Conservation (phyloP, 2,329 filamentous ascomycete genomes). For the Pseudomassariella vexata region DNA sequence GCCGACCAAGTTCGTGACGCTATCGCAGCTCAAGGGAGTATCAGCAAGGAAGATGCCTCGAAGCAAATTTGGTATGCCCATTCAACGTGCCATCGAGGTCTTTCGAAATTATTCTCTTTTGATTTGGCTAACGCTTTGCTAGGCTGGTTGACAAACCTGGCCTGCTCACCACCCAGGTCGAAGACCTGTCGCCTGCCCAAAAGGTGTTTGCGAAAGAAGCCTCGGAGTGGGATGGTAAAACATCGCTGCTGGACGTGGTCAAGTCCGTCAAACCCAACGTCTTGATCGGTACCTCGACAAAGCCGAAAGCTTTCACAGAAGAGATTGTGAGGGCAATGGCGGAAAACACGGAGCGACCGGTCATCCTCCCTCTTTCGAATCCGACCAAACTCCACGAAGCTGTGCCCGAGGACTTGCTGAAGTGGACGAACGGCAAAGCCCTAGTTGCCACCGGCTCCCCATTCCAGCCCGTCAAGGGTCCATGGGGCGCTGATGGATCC, state of each 20-base stretch:
- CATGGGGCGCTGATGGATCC: slow-evolving; percentile 41
- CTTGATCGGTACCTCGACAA: slow-evolving; percentile 78
- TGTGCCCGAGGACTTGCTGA: slow-evolving; percentile 65
- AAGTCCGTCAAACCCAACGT: slow-evolving; percentile 71
- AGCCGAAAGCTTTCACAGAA: slow-evolving; percentile 69
- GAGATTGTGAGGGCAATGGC: slow-evolving; percentile 72
- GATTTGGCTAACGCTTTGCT: background rate
- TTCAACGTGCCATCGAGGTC: too few species aligned
- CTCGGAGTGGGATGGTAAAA: slow-evolving; percentile 55
- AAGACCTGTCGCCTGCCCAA: slow-evolving; percentile 62
- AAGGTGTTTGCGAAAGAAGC: slow-evolving; percentile 59
- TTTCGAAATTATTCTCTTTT: background rate
- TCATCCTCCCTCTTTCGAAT: slow-evolving; percentile 78
- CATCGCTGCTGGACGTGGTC: slow-evolving; percentile 60
- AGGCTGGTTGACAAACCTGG: slow-evolving; percentile 81
- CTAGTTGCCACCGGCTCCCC: slow-evolving; percentile 81
- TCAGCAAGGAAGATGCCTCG: slow-evolving; percentile 66
- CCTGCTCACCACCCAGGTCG: slow-evolving; percentile 58
- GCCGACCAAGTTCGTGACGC: slow-evolving; percentile 80
- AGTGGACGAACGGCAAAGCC: slow-evolving; percentile 73
- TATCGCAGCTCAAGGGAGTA: slow-evolving; percentile 62
- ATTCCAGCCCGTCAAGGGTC: slow-evolving; percentile 65
- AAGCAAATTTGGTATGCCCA: slow-evolving; percentile 67
- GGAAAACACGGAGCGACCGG: slow-evolving; percentile 63
- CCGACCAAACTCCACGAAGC: slow-evolving; percentile 82